A percentile compares a stretch with the other conserved stretches of the same genome.
Conservation (phyloP, 148 eudicot species). For the Bassia scoparia region DNA sequence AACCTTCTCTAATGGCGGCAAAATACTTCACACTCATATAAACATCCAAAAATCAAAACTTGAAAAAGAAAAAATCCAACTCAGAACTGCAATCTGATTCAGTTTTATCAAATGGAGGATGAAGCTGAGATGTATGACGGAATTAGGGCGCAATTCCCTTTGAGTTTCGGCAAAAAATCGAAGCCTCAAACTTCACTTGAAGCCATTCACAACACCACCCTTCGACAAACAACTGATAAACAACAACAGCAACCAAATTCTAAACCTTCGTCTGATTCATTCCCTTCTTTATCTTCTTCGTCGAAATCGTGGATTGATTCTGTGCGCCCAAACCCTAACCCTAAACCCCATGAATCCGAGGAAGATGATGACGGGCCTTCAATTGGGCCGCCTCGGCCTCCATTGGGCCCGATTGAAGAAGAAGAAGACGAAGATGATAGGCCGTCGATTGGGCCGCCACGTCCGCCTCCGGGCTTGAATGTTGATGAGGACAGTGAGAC, state of each 20-base stretch:
- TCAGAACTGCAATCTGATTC: no score
- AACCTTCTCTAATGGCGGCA: not conserved
- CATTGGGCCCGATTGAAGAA: not conserved
- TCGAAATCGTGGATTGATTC: conserved; percentile 56
- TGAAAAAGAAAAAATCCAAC: not conserved
- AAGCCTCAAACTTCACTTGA: conserved; percentile 69
- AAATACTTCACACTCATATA: not conserved
- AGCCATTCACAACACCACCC: conserved; percentile 70
- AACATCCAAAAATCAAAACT: not conserved
- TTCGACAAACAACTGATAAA: conserved; percentile 33
- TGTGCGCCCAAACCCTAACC: conserved; percentile 39
- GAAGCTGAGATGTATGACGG: conserved; percentile 74
- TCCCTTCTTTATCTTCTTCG: conserved; percentile 50
- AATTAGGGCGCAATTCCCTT: conserved; percentile 62
- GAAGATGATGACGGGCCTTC: conserved; percentile 13
- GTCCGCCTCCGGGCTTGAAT: conserved; percentile 20
- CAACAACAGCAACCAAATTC: conserved; percentile 13
- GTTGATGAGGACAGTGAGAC: conserved; percentile 41
- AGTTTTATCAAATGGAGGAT: conserved; percentile 46
- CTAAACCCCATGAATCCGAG: conserved; percentile 12
- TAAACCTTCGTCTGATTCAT: not conserved
- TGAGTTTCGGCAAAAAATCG: conserved; percentile 68
- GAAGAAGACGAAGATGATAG: conserved; percentile 37
- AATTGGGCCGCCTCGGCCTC: conserved; percentile 43
- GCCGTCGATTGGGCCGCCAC: conserved; percentile 47